Base-by-base conservation (phyloP, 805 yeast genomes). In the Metschnikowia aberdeeniae region DNA sequence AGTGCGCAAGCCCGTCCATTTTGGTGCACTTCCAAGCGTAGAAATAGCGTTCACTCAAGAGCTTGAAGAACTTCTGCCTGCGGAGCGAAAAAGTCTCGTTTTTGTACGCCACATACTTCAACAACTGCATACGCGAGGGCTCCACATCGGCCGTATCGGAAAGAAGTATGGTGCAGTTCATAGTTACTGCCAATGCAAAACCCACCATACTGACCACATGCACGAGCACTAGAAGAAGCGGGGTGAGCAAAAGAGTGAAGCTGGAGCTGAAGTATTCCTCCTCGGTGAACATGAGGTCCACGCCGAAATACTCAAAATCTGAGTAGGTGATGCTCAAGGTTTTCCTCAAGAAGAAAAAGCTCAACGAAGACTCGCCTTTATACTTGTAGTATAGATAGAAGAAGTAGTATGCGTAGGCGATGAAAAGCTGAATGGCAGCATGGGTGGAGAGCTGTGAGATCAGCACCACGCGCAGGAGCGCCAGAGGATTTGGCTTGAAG, bases 331-430 rank as follows among this genome's bases (percentile, higher is more conserved):
- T 40, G 26, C 45, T 36, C 9, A 51, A 12, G 12, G 53, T 31
- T 41, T 58, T 59, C 17, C 54, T 50, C 19, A 53, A 37, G 40
- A 54, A 59, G 36, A 51, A 49, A 26, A 43, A 55, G 24, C 56
- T 53, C 29, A 52, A 42, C 7, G 47, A 49, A 3, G 17, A 24
- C 36, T 51, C 40, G 1, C 51, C 51, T 36, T 46, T 50, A 41
- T 45, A 45, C 28, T 50, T 45, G 45, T 53, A 59, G 46, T 55
- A 55, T 9, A 54, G 40, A 41, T 53, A 46, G 30, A 59, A 49
- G 48, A 53, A 59, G 36, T 42, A 54, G 37, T 54, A 52, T 14
- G 54, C 41, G 28, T 46, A 48, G 8, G 52, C 53, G 12, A 52
- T 40, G 36, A 56, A 51, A 3, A 53, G 11, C 44, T 51, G 51